phyloP scores from a whole-genome alignment of 2,329 filamentous ascomycete species.

The Sporothrix euskadiensis region DNA sequence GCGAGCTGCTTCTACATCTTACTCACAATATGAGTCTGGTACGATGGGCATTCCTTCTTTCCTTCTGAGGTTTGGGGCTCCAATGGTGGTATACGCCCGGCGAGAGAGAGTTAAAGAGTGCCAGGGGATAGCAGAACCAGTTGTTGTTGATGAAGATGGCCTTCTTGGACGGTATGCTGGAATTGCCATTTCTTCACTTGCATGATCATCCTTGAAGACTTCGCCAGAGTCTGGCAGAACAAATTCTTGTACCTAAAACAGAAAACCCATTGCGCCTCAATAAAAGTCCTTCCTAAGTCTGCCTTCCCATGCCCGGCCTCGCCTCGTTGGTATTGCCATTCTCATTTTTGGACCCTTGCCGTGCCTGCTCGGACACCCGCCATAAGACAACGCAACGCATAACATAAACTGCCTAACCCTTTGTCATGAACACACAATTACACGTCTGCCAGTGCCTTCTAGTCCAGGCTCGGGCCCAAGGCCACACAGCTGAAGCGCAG shows the following conservation, averaged over 20 bases:
- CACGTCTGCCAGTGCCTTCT: conserved; percentile 11
- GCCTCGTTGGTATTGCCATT: neutral
- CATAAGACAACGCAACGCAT: neutral
- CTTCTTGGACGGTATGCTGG: neutral
- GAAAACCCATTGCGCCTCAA: conserved; percentile 1
- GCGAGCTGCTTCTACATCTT: neutral
- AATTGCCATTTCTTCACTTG: neutral
- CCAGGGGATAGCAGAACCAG: neutral
- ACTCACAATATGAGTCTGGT: neutral
- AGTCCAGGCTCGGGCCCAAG: conserved; percentile 54
- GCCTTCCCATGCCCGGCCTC: neutral
- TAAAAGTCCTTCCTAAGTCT: neutral
- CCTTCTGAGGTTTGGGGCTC: neutral
- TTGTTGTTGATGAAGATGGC: neutral
- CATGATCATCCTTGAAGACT: neutral
- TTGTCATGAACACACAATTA: neutral
- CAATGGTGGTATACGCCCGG: neutral
- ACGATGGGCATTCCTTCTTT: neutral
- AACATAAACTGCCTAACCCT: too few relatives aligned
- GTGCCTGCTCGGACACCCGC: neutral
- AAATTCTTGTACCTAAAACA: conserved; percentile 12
- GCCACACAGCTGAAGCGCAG: conserved; percentile 61
- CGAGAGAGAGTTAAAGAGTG: neutral
- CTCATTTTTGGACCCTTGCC: neutral
- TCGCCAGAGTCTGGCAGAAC: neutral